Conservation (phyloP, 257 asterid species). For the Nicotiana obtusifolia region DNA sequence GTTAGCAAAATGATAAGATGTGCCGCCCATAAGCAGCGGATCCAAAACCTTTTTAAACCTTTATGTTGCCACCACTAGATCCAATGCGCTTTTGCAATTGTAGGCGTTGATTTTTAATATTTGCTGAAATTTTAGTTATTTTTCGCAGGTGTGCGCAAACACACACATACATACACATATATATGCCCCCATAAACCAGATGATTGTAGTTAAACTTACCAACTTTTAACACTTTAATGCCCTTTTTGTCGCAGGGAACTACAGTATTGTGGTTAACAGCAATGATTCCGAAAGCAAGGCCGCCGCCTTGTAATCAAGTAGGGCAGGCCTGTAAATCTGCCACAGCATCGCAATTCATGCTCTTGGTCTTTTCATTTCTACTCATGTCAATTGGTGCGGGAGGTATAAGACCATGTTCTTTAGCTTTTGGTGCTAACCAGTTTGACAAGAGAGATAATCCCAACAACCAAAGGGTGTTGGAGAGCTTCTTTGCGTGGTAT, state of each 20-base stretch:
- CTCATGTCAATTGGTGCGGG: constrained; percentile 67
- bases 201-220: background rate
- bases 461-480: constrained; percentile 31
- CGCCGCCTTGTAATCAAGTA: constrained; percentile 33
- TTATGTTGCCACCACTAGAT: background rate
- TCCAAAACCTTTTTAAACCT: background rate
- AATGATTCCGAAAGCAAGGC: constrained; percentile 42
- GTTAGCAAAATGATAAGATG: background rate
- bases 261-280: constrained; percentile 58
- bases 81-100: background rate
- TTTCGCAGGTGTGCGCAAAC: background rate
- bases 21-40: background rate
- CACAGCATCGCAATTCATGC: constrained; percentile 27
- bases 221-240: background rate
- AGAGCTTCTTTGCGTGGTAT: constrained; percentile 64
- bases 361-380: constrained; percentile 38
- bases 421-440: constrained; percentile 76
- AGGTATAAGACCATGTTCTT: constrained; percentile 56
- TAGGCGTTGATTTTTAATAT: background rate
- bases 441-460: constrained; percentile 26
- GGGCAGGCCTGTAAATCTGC: constrained; percentile 33
- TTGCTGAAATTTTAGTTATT: background rate
- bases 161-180: no score
- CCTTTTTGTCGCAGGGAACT: constrained; percentile 37
- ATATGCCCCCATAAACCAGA: background rate